Evolutionary conservation across 2,329 filamentous ascomycete species (phyloP).

Genomic region (Verticillium tricorpus): DNA sequence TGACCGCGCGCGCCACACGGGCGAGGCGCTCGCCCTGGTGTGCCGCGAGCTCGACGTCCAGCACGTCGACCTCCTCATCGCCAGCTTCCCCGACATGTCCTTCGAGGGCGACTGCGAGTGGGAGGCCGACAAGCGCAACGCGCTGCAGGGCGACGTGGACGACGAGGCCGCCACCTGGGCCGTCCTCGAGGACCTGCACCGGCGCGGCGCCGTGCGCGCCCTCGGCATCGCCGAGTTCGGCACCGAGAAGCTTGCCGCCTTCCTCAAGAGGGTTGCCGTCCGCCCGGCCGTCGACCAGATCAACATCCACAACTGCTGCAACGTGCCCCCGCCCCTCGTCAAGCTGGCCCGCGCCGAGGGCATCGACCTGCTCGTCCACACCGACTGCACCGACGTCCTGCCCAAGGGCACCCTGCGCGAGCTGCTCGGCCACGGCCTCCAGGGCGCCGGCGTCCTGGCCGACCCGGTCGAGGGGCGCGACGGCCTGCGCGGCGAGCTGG

Average conservation of each 20-base stretch:
- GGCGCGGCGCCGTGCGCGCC: conserved; percentile 64
- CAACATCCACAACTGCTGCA: conserved; percentile 93
- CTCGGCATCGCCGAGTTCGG: conserved; percentile 92
- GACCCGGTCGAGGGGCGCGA: conserved; percentile 44
- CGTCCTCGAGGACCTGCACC: conserved; percentile 68
- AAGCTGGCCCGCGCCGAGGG: conserved; percentile 76
- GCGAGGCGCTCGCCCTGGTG: conserved; percentile 76
- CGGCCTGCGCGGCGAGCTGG: conserved; percentile 71
- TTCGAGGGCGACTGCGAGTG: conserved; percentile 92
- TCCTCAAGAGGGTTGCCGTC: conserved; percentile 66
- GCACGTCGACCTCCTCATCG: conserved; percentile 81
- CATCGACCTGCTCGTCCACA: conserved; percentile 89
- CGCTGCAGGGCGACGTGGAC: conserved; percentile 58
- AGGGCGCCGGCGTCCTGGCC: conserved; percentile 72
- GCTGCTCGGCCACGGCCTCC: conserved; percentile 67
- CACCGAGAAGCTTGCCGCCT: conserved; percentile 71
- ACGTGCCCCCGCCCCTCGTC: conserved; percentile 83
- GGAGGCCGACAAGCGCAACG: conserved; percentile 60
- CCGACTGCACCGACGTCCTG: conserved; percentile 88
- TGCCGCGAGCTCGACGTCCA: conserved; percentile 71
- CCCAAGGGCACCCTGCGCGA: conserved; percentile 81
- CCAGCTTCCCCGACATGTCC: conserved; percentile 87
- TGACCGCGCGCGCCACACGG: conserved; percentile 64
- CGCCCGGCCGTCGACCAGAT: conserved; percentile 89
- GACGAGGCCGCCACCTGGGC: conserved; percentile 67